Evolutionary conservation across 768 basidiomycete genomes (phyloP).

Genomic region (Suillus variegatus): DNA sequence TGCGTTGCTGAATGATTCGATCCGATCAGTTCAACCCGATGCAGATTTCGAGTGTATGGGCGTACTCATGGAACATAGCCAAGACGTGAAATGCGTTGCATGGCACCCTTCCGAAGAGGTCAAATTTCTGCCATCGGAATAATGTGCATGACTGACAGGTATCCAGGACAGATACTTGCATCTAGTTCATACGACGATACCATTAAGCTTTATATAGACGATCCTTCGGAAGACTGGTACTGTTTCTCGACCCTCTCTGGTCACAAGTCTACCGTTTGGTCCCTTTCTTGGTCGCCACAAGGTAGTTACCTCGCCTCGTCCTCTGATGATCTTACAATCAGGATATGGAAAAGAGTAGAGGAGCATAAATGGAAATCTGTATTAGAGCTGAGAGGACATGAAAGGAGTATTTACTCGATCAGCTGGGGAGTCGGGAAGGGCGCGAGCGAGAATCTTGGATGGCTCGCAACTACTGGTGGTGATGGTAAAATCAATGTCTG

Average conservation of each 20-base stretch:
- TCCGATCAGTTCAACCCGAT: conserved; percentile 75
- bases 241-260: conserved; percentile 80
- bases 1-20: neutral
- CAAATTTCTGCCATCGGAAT: conserved; percentile 9
- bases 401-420: conserved; percentile 78
- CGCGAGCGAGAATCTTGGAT: conserved; percentile 53
- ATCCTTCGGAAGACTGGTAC: conserved; percentile 94
- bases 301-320: conserved; percentile 83
- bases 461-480: conserved; percentile 83
- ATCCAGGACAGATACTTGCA: conserved; percentile 75
- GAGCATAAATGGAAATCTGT: conserved; percentile 66
- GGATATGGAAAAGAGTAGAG: conserved; percentile 77
- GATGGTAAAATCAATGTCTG: conserved; percentile 86
- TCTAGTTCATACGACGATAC: conserved; percentile 98
- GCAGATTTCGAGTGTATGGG: conserved; percentile 93
- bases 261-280: conserved; percentile 91
- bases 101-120: conserved; percentile 98
- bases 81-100: conserved; percentile 93
- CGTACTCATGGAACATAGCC: conserved; percentile 94
- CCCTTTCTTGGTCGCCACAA: conserved; percentile 75
- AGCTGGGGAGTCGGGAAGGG: conserved; percentile 61
- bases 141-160: conserved; percentile 17
- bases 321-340: conserved; percentile 82
- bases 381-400: conserved; percentile 61
- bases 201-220: conserved; percentile 90